Percentiles rank a stretch among this genome's conserved stretches.
Evolutionary conservation across 2,329 filamentous ascomycete genomes (phyloP).

Genomic region (Xylaria sp.): DNA sequence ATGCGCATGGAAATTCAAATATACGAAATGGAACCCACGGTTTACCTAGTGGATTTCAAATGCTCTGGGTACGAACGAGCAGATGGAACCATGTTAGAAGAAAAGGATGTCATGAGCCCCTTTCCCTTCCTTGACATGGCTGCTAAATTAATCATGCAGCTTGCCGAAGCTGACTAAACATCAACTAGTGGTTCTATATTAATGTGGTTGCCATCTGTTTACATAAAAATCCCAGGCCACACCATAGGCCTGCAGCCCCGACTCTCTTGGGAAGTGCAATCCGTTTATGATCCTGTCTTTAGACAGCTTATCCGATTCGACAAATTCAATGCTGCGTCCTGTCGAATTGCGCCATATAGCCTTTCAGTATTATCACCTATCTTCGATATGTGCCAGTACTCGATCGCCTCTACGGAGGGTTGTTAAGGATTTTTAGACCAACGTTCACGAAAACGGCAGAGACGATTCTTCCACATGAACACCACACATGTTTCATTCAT

Average conservation of each 20-base stretch:
- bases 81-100: constrained; percentile 77
- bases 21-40: constrained; percentile 89
- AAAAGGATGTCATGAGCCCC: constrained; percentile 93
- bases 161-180: constrained; percentile 75
- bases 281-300: background rate
- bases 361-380: background rate
- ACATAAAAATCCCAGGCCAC: background rate
- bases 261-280: constrained; percentile 4
- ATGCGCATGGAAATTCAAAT: constrained; percentile 96
- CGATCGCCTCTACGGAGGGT: background rate
- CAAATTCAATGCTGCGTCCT: background rate
- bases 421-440: background rate
- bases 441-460: background rate
- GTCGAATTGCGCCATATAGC: background rate
- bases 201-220: background rate
- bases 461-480: background rate
- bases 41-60: constrained; percentile 98
- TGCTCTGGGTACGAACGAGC: constrained; percentile 91
- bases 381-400: background rate
- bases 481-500: no score
- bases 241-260: background rate
- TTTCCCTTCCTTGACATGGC: constrained; percentile 97
- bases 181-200: background rate
- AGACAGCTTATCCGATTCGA: background rate
- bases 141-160: constrained; percentile 87